Conservation (phyloP, 2,329 filamentous ascomycete genomes). For the Triangularia setosa region DNA sequence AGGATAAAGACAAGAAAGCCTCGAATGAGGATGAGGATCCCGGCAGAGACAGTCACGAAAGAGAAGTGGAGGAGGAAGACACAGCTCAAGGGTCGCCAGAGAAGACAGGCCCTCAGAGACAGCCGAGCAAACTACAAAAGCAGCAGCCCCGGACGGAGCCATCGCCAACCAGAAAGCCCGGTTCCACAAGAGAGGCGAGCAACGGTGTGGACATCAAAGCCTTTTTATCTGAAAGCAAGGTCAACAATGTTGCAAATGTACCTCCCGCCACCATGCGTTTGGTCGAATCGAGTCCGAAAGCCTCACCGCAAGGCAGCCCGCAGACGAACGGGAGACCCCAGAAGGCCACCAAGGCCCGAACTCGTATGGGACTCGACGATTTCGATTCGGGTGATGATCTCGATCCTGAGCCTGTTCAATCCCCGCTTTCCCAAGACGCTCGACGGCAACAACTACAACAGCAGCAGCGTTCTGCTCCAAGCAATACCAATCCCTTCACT, state of each 20-base stretch:
- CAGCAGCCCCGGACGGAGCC: conserved; percentile 50
- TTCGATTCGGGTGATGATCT: conserved; percentile 57
- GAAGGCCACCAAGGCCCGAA: conserved; percentile 56
- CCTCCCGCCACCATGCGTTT: conserved; percentile 56
- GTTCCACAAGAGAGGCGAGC: conserved; percentile 22
- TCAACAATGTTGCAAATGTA: conserved; percentile 53
- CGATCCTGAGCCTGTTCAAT: conserved; percentile 27
- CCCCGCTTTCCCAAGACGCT: conserved; percentile 25
- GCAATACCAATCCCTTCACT: not conserved
- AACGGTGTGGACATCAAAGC: conserved; percentile 41
- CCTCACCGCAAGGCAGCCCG: conserved; percentile 23
- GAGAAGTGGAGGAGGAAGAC: conserved; percentile 43
- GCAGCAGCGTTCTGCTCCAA: conserved; percentile 17
- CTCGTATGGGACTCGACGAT: conserved; percentile 65
- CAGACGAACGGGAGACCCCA: conserved; percentile 41
- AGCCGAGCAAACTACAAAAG: conserved; percentile 68
- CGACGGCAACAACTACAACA: conserved; percentile 27
- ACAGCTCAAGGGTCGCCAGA: conserved; percentile 44
- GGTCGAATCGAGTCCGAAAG: conserved; percentile 41
- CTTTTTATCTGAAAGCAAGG: conserved; percentile 39
- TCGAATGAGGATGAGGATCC: conserved; percentile 58
- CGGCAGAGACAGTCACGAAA: conserved; percentile 49
- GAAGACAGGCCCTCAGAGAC: conserved; percentile 47
- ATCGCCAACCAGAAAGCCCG: conserved; percentile 42
- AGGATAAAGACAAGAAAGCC: conserved; percentile 54